Percentiles rank a stretch among this genome's conserved stretches.
Conservation (phyloP, 176 grass and related monocot species). For the Puccinellia tenuiflora region DNA sequence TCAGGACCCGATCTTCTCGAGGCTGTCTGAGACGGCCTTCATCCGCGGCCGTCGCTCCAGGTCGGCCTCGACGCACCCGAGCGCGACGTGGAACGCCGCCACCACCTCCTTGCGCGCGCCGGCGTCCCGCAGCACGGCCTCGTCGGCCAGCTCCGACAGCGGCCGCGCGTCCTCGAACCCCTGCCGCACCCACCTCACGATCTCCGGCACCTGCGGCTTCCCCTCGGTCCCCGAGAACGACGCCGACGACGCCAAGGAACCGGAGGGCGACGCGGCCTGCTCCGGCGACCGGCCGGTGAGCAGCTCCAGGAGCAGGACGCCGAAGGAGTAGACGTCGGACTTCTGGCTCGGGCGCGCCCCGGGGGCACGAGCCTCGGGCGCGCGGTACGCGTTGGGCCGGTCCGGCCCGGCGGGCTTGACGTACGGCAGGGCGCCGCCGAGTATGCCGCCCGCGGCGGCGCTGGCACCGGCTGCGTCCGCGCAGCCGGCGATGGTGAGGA, state of each 20-base stretch:
- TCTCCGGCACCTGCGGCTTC: slow-evolving; percentile 20
- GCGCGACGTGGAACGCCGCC: slow-evolving; percentile 70
- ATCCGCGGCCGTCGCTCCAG: slow-evolving; percentile 64
- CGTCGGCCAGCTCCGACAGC: slow-evolving; percentile 79
- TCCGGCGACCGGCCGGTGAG: slow-evolving; percentile 56
- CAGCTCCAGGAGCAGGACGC: slow-evolving; percentile 63
- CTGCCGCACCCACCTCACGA: slow-evolving; percentile 60
- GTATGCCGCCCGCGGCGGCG: slow-evolving; percentile 16
- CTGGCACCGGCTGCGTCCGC: slow-evolving; percentile 5
- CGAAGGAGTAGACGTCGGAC: slow-evolving; percentile 72
- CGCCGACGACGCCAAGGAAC: background rate
- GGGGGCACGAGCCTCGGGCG: slow-evolving; percentile 41
- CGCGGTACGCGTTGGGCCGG: slow-evolving; percentile 31
- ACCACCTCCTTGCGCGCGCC: slow-evolving; percentile 75
- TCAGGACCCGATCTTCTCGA: slow-evolving; percentile 57
- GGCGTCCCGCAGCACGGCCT: slow-evolving; percentile 50
- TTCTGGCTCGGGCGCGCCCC: slow-evolving; percentile 39
- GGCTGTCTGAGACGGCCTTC: slow-evolving; percentile 56
- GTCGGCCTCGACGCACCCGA: slow-evolving; percentile 69
- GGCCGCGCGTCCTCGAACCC: slow-evolving; percentile 73
- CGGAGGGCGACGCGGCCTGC: slow-evolving; percentile 6
- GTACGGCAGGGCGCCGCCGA: slow-evolving; percentile 42
- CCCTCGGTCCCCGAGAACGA: slow-evolving; percentile 19
- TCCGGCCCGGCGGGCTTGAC: slow-evolving; percentile 30
- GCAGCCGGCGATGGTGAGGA: slow-evolving; percentile 53